Evolutionary conservation across 441 rosid species (phyloP).

Genomic region (Erysimum pusillum): DNA sequence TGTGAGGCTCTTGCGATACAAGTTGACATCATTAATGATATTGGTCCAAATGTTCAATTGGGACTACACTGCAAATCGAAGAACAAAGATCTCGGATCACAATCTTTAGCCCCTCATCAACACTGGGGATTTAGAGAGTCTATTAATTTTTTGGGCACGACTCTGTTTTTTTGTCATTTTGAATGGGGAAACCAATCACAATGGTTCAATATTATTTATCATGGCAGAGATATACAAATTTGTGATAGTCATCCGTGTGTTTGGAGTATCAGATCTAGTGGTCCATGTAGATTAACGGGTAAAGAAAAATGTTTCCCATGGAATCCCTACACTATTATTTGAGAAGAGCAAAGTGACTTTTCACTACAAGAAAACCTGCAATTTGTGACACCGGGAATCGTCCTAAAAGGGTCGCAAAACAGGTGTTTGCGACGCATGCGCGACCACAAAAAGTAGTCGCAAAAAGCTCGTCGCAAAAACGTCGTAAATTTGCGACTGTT

Average conservation of each 20-base stretch:
- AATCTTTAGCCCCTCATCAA: not conserved
- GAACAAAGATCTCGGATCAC: not conserved
- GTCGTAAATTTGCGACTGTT: no score
- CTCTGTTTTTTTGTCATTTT: not conserved
- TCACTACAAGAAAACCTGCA: no score
- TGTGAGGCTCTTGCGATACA: not conserved
- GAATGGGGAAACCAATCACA: not conserved
- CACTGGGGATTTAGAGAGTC: not conserved
- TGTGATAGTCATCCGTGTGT: not conserved
- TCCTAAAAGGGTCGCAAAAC: no score
- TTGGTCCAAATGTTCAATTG: conserved; percentile 9
- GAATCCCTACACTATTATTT: not conserved
- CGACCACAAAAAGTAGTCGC: no score
- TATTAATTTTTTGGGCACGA: not conserved
- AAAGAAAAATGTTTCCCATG: not conserved
- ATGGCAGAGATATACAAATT: not conserved
- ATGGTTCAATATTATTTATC: not conserved
- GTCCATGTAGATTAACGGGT: not conserved
- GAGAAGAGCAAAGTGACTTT: no score
- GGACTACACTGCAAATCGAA: not conserved
- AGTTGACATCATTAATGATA: conserved; percentile 11
- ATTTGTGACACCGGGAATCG: no score
- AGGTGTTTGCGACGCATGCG: no score
- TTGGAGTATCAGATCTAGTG: not conserved
- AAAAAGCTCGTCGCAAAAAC: no score